Conservation (phyloP, 495 filamentous ascomycete species). For the Jackrogersella multiformis region DNA sequence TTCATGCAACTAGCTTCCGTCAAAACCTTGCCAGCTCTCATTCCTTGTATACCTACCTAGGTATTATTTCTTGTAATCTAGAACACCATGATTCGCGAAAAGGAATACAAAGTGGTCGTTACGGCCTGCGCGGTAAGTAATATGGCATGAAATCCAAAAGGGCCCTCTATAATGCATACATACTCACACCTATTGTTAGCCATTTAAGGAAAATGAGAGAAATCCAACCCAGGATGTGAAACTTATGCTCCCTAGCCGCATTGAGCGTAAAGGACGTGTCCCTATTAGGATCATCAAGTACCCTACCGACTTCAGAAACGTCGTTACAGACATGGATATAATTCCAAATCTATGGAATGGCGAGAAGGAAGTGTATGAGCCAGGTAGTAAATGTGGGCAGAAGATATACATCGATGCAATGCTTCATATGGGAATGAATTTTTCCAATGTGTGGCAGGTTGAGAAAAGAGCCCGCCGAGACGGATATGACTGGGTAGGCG, state of each 20-base stretch:
- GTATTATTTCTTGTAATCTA: neutral
- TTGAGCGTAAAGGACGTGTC: conserved; percentile 11
- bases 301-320: conserved; percentile 16
- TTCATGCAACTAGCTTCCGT: too few species aligned
- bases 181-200: conserved; percentile 4
- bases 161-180: neutral
- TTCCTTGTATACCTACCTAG: neutral
- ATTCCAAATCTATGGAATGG: conserved; percentile 18
- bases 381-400: neutral
- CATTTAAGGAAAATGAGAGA: conserved; percentile 17
- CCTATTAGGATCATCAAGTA: conserved; percentile 20
- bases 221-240: conserved; percentile 21
- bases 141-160: neutral
- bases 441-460: conserved; percentile 14
- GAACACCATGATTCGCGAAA: conserved; percentile 8
- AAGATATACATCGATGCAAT: conserved; percentile 21
- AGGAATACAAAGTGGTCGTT: conserved; percentile 17
- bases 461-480: conserved; percentile 20
- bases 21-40: neutral
- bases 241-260: neutral
- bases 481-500: conserved; percentile 22
- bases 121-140: conserved; percentile 23
- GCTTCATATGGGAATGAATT: conserved; percentile 24
- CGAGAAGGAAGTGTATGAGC: conserved; percentile 12
- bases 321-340: conserved; percentile 12